A percentile compares a stretch with the other conserved stretches of the same genome.
Conservation (phyloP, 2,329 filamentous ascomycete species). For the Chaetomium sp. region DNA sequence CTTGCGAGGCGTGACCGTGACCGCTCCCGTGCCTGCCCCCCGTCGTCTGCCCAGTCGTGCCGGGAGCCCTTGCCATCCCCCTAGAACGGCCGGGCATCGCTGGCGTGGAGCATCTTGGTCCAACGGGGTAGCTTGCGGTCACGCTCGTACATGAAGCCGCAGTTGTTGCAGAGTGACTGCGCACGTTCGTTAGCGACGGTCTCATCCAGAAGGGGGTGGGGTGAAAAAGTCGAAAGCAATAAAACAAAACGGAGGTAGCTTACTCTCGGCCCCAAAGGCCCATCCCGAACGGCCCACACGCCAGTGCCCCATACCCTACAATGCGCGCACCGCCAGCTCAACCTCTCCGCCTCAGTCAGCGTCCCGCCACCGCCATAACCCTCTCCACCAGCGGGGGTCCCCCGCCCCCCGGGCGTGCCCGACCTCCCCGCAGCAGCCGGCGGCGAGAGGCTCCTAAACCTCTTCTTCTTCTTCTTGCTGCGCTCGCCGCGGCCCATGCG, state of each 20-base stretch:
- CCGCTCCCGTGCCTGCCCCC: not conserved
- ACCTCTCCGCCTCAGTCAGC: slow-evolving; percentile 75
- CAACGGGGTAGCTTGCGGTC: slow-evolving; percentile 80
- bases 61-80: slow-evolving; percentile 15
- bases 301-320: slow-evolving; percentile 86
- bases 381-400: slow-evolving; percentile 73
- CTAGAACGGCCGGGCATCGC: slow-evolving; percentile 40
- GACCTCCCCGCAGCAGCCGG: slow-evolving; percentile 61
- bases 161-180: slow-evolving; percentile 89
- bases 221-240: not conserved
- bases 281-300: slow-evolving; percentile 94
- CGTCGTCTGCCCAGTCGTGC: not conserved
- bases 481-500: slow-evolving; percentile 89
- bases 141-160: slow-evolving; percentile 84
- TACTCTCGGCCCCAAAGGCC: slow-evolving; percentile 80
- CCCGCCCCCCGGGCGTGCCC: slow-evolving; percentile 68
- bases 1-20: slow-evolving; percentile 9
- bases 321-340: slow-evolving; percentile 84
- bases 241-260: slow-evolving; percentile 43
- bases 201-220: slow-evolving; percentile 10
- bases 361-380: slow-evolving; percentile 68
- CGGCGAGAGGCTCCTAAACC: slow-evolving; percentile 79
- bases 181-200: not conserved
- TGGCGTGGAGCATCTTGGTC: slow-evolving; percentile 67
- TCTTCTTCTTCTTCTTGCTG: slow-evolving; percentile 95